Conservation (phyloP, 2,329 filamentous ascomycete genomes). For the Beauveria sp. region DNA sequence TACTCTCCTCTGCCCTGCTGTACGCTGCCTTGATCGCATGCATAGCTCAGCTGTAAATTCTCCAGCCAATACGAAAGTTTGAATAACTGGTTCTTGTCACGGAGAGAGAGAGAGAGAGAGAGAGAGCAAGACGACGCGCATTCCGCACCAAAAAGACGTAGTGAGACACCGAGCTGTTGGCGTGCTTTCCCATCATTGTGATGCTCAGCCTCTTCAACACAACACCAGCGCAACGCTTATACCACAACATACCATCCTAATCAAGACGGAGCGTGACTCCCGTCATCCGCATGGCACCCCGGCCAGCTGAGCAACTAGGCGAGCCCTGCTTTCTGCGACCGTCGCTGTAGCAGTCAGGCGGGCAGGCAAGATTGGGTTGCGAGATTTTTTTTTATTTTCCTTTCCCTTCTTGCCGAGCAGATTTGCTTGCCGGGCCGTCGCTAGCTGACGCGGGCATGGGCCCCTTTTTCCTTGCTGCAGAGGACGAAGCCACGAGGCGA, state of each 20-base stretch:
- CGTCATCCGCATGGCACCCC: neutral
- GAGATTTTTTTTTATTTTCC: neutral
- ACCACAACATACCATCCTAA: neutral
- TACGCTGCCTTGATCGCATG: neutral
- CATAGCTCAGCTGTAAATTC: neutral
- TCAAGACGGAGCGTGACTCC: neutral
- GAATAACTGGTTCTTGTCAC: neutral
- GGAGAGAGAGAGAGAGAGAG: neutral
- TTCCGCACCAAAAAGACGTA: neutral
- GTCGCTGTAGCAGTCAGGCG: neutral
- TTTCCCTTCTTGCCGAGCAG: neutral
- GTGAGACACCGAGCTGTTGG: neutral
- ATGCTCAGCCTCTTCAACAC: neutral
- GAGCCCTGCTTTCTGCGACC: neutral
- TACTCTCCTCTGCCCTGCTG: neutral
- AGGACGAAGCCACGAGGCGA: neutral
- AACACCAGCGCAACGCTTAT: neutral
- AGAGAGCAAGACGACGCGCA: neutral
- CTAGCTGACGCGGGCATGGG: neutral
- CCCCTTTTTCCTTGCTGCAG: neutral
- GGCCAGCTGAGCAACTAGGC: constrained; percentile 4
- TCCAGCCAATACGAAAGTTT: neutral
- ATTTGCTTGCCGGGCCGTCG: constrained; percentile 1
- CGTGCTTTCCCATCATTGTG: neutral
- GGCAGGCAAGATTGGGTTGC: neutral